Base-by-base conservation (phyloP, 345 rosid genomes). In the Dipteronia dyeriana region DNA sequence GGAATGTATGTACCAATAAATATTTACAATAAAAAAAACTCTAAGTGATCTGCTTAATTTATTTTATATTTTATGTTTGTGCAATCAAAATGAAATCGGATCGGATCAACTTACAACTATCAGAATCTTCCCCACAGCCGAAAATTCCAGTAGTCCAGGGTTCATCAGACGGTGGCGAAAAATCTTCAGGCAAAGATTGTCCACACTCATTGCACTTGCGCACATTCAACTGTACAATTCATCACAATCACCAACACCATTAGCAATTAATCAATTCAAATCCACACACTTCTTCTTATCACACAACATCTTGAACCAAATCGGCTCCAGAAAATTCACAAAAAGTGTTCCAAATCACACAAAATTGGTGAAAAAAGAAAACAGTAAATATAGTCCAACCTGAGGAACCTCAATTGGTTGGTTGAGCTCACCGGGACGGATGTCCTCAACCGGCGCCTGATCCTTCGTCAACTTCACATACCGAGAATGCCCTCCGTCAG, bases 361-460 rank as follows among this genome's bases (percentile, higher is more conserved):
- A 45, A 45, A 45, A 45, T 10, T 9, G 10, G 49, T 45, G 49
- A 45, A 45, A 31, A 14, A 6, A 5, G 20, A 1, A 14, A 2
- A 64, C n/a, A n/a, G n/a, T n/a, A n/a, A n/a, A n/a, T n/a, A n/a
- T 64, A 5, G 34, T 16, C 71, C 25, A 63, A 96, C 98, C 90
- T 96, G 99, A 82, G 97, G 94, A 82, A 94, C 97, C 26, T 92
- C 91, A 75, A 96, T 89, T 6, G 99, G 99, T 82, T 91, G 99
- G 87, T 94, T 96, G 78, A 96, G 97, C 84, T 95, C 99, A 4
- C 99, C 99, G 59, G 99, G 94, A 84, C 81, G 91, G 68, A 93
- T 89, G 74, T 95, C 94, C 78, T 93, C 94, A 29, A 83, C 39
- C 7, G 87, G 92, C 20, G 82, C 86, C 79, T 93, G 99, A 22